Conservation (phyloP, 139 green algal species). For the Parachlorella kessleri region DNA sequence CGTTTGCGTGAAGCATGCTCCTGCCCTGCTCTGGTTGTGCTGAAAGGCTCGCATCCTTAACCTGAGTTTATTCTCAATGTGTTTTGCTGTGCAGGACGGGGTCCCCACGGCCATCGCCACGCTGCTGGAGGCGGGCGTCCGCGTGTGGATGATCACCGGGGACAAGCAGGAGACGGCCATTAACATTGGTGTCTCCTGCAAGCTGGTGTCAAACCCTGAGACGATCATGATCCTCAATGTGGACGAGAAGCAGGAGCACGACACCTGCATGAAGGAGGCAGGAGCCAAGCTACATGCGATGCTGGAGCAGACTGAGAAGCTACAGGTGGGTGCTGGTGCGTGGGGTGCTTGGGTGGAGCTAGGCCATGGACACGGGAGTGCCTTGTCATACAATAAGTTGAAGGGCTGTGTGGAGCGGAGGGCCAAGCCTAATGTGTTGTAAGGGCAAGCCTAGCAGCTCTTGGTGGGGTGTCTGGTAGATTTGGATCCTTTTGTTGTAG, state of each 20-base stretch:
- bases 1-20: background rate
- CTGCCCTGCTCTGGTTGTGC: background rate
- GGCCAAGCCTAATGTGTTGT: too few species aligned
- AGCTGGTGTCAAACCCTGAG: slow-evolving; percentile 73
- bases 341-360: too few species aligned
- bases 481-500: too few species aligned
- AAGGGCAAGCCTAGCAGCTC: too few species aligned
- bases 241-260: slow-evolving; percentile 32
- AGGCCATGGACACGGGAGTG: too few species aligned
- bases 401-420: too few species aligned
- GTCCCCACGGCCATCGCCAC: slow-evolving; percentile 91
- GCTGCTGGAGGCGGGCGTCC: slow-evolving; percentile 85
- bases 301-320: background rate
- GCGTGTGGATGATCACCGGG: slow-evolving; percentile 91
- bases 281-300: background rate
- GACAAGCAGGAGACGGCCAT: slow-evolving; percentile 92
- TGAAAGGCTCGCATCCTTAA: too few species aligned
- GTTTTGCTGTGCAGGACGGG: slow-evolving; percentile 68
- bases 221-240: slow-evolving; percentile 63
- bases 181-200: slow-evolving; percentile 92
- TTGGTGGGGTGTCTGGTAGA: too few species aligned
- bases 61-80: too few species aligned
- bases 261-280: background rate
- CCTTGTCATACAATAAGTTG: too few species aligned
- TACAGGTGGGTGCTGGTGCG: background rate